A percentile compares a stretch with the other conserved stretches of the same genome.
Conservation (phyloP, 768 basidiomycete species). For the Agrocybe chaxingu region DNA sequence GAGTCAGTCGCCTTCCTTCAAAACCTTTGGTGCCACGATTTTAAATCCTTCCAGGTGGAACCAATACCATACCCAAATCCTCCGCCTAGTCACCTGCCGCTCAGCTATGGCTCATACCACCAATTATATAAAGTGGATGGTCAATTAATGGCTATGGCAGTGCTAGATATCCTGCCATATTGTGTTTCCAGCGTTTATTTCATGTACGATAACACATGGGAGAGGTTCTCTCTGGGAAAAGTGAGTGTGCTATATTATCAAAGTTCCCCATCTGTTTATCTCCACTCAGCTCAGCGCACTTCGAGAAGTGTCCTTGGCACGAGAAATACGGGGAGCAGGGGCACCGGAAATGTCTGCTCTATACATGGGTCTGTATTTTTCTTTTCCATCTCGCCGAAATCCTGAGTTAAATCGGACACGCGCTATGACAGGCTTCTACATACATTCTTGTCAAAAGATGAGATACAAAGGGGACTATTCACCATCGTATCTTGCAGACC, state of each 20-base stretch:
- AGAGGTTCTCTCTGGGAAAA: conserved; percentile 75
- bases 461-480: conserved; percentile 91
- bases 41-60: conserved; percentile 37
- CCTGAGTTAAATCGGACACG: background rate
- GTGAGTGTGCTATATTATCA: conserved; percentile 29
- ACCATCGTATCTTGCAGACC: conserved; percentile 87
- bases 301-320: conserved; percentile 71
- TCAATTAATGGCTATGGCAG: conserved; percentile 77
- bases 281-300: conserved; percentile 72
- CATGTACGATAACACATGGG: conserved; percentile 76
- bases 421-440: conserved; percentile 72
- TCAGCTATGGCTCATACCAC: conserved; percentile 89
- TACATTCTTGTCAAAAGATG: conserved; percentile 93
- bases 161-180: conserved; percentile 84
- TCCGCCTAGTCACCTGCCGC: conserved; percentile 60
- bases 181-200: conserved; percentile 89
- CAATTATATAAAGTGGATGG: conserved; percentile 85
- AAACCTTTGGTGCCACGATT: background rate
- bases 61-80: conserved; percentile 54
- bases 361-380: conserved; percentile 73
- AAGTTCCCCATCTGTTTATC: background rate
- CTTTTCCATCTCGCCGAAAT: background rate
- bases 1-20: conserved; percentile 16
- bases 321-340: conserved; percentile 74
- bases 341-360: conserved; percentile 57